Evolutionary conservation across 1,284 basidiomycete species (phyloP), one percentile per base, ranked within the genome.

Genomic region (Puccinia triticina): DNA sequence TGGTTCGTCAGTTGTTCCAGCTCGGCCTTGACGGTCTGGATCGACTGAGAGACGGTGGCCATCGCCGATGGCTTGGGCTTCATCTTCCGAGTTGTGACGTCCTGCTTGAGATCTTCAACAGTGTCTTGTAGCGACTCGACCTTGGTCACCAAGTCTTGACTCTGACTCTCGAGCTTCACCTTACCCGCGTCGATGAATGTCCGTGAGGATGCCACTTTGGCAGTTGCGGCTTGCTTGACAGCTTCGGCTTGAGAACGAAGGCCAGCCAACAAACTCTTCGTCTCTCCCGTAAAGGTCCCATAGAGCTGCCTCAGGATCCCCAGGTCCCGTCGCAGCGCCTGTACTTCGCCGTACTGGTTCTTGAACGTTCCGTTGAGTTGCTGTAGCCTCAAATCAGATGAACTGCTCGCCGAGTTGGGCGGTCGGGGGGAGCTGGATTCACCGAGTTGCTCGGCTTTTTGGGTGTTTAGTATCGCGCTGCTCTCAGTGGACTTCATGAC

Each of bases 121-220:
- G 92, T 92, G 86, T 99, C 96, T 85, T 95, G 93, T 79, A 99
- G 89, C 86, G 95, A 94, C 88, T 99, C 96, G 84, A 98, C 93
- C 84, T 93, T 92, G 61, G 95, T 96, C 85, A 99, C 90, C 71
- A 94, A 92, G 85, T 93, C 95, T 87, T 96, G 94, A 85, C 93
- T 95, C 79, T 93, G 92, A 11, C 88, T 89, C 85, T 99, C 96
- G 12, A 99, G 90, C 86, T 94, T 94, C 85, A 90, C 89, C 89
- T 98, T 98, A 84, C 94, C 95, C 43, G 93, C 92, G 85, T 96
- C 93, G 84, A 98, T 94, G 86, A 95, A 94, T 69, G 91, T 92
- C 7, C 96, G 91, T 61, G 93, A 93, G 11, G 94, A 94, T 16
- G 94, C 93, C 71, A 98, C 92, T 46, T 84, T 84, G 26, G 91